A percentile compares a stretch with the other conserved stretches of the same genome.
Evolutionary conservation across 1,284 basidiomycete species (phyloP).

Genomic region (Microbotryomycetes sp.): DNA sequence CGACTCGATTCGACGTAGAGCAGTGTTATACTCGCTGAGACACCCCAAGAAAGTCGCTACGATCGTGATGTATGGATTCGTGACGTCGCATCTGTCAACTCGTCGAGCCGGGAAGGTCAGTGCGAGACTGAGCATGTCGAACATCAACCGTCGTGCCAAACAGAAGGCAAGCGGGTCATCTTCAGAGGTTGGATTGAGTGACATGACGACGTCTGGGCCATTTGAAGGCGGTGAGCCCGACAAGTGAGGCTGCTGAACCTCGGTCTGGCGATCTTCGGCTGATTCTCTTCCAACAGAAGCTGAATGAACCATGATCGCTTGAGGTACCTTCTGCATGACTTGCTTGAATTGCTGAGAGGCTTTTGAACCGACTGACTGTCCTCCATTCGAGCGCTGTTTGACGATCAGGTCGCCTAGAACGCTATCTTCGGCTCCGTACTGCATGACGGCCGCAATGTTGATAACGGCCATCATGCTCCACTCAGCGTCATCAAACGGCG

Average conservation of each 20-base stretch:
- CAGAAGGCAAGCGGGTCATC: constrained; percentile 56
- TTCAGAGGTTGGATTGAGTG: constrained; percentile 19
- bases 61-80: constrained; percentile 82
- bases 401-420: constrained; percentile 50
- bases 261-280: constrained; percentile 18
- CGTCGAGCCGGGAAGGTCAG: constrained; percentile 44
- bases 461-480: constrained; percentile 94
- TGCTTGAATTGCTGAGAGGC: constrained; percentile 49
- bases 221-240: neutral
- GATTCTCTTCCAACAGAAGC: constrained; percentile 39
- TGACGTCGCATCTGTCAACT: constrained; percentile 44
- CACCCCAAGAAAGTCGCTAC: constrained; percentile 82
- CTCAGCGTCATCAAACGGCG: constrained; percentile 61
- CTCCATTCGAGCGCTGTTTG: constrained; percentile 38
- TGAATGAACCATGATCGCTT: constrained; percentile 35
- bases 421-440: constrained; percentile 75
- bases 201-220: constrained; percentile 24
- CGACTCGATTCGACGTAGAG: constrained; percentile 60
- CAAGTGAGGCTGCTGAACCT: constrained; percentile 11
- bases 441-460: constrained; percentile 74
- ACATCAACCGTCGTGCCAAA: constrained; percentile 69
- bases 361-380: neutral
- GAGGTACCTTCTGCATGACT: constrained; percentile 46
- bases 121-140: constrained; percentile 66
- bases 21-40: constrained; percentile 58